Percentiles rank a stretch among this genome's conserved stretches.
phyloP scores from a whole-genome alignment of 805 yeast species.

The Pichia nakasei region DNA sequence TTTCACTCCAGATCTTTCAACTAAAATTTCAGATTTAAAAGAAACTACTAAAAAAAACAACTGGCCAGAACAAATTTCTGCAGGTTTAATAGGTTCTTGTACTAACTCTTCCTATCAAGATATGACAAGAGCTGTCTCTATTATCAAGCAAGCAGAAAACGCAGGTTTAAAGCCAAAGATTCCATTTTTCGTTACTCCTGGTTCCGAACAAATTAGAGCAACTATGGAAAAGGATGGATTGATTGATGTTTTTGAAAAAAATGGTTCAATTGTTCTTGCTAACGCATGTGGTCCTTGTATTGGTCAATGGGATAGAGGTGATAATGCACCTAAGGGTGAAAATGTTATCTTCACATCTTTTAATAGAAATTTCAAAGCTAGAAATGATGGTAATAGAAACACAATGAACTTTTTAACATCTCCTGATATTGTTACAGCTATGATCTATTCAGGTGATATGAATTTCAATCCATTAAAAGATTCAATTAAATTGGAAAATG shows the following conservation, averaged over 20 bases:
- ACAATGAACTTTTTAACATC: slow-evolving; percentile 96
- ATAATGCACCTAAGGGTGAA: slow-evolving; percentile 83
- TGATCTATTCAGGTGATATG: slow-evolving; percentile 93
- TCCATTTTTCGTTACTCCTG: slow-evolving; percentile 91
- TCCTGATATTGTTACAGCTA: slow-evolving; percentile 93
- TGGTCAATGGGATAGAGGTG: slow-evolving; percentile 96
- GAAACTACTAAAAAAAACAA: slow-evolving; percentile 74
- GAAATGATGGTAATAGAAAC: slow-evolving; percentile 97
- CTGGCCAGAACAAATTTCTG: slow-evolving; percentile 92
- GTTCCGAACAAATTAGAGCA: slow-evolving; percentile 97
- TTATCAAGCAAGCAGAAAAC: slow-evolving; percentile 80
- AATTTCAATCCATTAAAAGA: slow-evolving; percentile 94
- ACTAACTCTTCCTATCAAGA: slow-evolving; percentile 98
- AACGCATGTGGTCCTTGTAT: slow-evolving; percentile 99
- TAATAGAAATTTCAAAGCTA: slow-evolving; percentile 96
- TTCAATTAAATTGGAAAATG: slow-evolving; percentile 77
- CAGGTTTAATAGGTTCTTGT: slow-evolving; percentile 96
- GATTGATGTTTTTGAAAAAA: slow-evolving; percentile 77
- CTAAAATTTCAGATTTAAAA: slow-evolving; percentile 84
- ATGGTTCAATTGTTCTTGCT: slow-evolving; percentile 91
- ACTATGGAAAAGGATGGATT: slow-evolving; percentile 96
- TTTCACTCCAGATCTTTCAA: slow-evolving; percentile 95
- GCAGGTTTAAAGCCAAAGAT: slow-evolving; percentile 91
- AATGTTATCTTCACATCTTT: slow-evolving; percentile 95
- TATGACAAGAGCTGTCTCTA: slow-evolving; percentile 93